phyloP scores from a whole-genome alignment of 305 asterid species.

The Coffea humblotiana region DNA sequence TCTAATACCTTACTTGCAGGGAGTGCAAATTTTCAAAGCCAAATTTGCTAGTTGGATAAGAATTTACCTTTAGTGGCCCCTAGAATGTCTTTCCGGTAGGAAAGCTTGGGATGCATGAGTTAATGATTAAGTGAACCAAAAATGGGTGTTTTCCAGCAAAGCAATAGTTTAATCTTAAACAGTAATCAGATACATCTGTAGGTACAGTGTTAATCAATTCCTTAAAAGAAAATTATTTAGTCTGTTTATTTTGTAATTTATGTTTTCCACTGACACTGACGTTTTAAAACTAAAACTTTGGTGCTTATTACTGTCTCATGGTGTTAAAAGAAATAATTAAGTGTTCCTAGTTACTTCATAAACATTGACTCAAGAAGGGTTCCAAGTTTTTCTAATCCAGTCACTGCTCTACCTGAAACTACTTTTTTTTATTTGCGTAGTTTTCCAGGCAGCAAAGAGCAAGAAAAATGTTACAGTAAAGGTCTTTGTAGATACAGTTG shows the following conservation, averaged over 20 bases:
- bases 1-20: slow-evolving; percentile 79
- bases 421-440: no score
- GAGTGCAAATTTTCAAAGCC: slow-evolving; percentile 44
- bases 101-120: slow-evolving; percentile 19
- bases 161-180: neutral
- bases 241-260: neutral
- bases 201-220: neutral
- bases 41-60: slow-evolving; percentile 31
- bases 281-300: no score
- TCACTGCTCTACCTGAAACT: no score
- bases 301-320: no score
- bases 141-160: neutral
- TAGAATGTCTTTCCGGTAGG: slow-evolving; percentile 8
- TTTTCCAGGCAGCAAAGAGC: no score
- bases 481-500: no score
- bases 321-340: no score
- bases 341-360: no score
- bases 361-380: no score
- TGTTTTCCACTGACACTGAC: no score
- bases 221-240: neutral
- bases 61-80: slow-evolving; percentile 34
- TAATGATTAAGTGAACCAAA: neutral
- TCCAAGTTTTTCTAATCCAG: no score
- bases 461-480: no score
- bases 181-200: neutral